phyloP scores from a whole-genome alignment of 2,329 filamentous ascomycete genomes.

The Monilinia fructigena region DNA sequence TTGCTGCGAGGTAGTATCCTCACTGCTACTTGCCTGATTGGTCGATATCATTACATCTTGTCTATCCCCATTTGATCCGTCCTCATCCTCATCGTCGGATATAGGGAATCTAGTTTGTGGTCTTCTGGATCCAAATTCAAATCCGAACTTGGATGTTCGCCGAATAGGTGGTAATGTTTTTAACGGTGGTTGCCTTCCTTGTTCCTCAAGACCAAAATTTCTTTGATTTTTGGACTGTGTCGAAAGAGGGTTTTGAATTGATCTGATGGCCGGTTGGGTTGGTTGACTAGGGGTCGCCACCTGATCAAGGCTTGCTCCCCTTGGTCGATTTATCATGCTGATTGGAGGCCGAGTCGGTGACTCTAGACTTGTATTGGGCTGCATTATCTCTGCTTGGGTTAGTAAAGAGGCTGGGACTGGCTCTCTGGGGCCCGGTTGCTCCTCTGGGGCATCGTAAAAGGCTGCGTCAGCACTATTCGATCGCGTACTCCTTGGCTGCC shows the following conservation, averaged over 20 bases:
- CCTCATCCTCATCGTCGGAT: conserved; percentile 32
- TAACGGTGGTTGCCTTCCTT: conserved; percentile 42
- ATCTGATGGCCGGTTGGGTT: conserved; percentile 1
- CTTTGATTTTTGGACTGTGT: not conserved
- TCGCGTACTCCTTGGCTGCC: conserved; percentile 27
- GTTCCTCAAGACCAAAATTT: conserved; percentile 10
- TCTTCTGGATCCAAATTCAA: conserved; percentile 40
- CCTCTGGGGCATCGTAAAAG: conserved; percentile 33
- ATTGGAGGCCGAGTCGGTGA: not conserved
- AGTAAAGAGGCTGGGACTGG: not conserved
- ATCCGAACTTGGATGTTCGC: conserved; percentile 56
- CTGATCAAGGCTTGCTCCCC: conserved; percentile 27
- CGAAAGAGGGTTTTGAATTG: conserved; percentile 17
- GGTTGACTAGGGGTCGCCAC: not conserved
- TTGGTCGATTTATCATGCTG: conserved; percentile 31
- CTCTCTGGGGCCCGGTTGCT: not conserved
- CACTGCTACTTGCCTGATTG: not conserved
- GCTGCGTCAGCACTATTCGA: conserved; percentile 30
- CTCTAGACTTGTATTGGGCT: not conserved
- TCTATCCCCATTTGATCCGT: not conserved
- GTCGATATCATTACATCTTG: not conserved
- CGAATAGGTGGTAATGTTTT: conserved; percentile 54
- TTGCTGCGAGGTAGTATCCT: not conserved
- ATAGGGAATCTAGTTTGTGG: conserved; percentile 35
- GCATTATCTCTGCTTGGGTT: conserved; percentile 13